Conservation (phyloP, 2,329 filamentous ascomycete genomes). For the Colletotrichum graminicola region DNA sequence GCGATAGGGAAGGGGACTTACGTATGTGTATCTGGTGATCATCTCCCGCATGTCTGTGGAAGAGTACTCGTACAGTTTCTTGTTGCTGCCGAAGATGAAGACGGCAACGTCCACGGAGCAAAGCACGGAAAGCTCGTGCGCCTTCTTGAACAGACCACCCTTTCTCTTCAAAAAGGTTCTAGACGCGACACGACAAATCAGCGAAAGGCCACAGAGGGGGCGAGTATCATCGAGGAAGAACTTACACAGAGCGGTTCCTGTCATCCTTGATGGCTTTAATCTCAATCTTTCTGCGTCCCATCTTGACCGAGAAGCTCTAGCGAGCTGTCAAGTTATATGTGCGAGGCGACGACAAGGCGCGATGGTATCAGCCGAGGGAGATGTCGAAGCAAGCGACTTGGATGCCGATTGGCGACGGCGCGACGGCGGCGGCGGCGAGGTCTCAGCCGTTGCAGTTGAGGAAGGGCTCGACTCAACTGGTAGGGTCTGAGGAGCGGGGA, state of each 20-base stretch:
- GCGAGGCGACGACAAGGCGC: constrained; percentile 4
- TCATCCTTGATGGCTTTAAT: constrained; percentile 99
- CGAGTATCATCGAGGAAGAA: constrained; percentile 43
- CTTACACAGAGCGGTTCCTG: constrained; percentile 96
- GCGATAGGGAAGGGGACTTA: constrained; percentile 61
- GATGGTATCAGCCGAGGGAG: constrained; percentile 15
- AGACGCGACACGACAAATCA: constrained; percentile 41
- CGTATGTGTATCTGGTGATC: constrained; percentile 89
- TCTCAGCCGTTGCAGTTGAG: constrained; percentile 33
- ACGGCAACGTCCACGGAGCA: constrained; percentile 99
- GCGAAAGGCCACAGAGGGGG: not conserved
- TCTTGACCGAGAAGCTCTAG: constrained; percentile 56
- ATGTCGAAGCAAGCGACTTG: constrained; percentile 25
- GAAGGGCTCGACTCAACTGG: constrained; percentile 32
- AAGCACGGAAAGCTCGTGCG: constrained; percentile 96
- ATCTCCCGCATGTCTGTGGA: constrained; percentile 94
- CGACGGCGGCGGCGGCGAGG: constrained; percentile 24
- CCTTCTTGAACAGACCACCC: constrained; percentile 99
- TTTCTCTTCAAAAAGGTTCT: constrained; percentile 99
- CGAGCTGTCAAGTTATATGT: constrained; percentile 9
- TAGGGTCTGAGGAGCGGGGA: constrained; percentile 16
- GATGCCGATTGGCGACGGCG: constrained; percentile 29
- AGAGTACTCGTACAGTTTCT: constrained; percentile 98
- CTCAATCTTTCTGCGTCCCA: constrained; percentile 99
- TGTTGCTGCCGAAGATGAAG: constrained; percentile 98